phyloP scores from a whole-genome alignment of 352 stramenopile genomes.

The Sclerospora graminicola region DNA sequence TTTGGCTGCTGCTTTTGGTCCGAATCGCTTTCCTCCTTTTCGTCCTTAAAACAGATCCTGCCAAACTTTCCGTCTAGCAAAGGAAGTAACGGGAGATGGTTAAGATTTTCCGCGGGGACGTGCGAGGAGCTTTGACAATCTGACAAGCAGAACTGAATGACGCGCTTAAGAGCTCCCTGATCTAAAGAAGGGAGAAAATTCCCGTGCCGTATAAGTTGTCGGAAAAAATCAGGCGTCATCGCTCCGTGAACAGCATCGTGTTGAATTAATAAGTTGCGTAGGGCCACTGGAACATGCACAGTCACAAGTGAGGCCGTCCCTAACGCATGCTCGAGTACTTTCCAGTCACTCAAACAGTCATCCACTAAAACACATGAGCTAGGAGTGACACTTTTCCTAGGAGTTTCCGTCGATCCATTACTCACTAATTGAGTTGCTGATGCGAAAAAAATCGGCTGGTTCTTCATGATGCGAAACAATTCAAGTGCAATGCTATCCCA shows the following conservation, averaged over 20 bases:
- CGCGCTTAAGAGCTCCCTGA: slow-evolving; percentile 13
- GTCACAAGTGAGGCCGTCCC: slow-evolving; percentile 18
- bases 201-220: slow-evolving; percentile 23
- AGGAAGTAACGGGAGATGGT: slow-evolving; percentile 34
- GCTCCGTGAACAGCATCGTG: slow-evolving; percentile 35
- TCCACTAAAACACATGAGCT: slow-evolving; percentile 35
- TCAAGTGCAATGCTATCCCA: slow-evolving; percentile 43
- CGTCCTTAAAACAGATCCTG: slow-evolving; percentile 16
- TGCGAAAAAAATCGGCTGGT: slow-evolving; percentile 33
- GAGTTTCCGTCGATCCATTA: not conserved
- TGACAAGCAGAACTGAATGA: slow-evolving; percentile 42
- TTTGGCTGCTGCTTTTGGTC: slow-evolving; percentile 6
- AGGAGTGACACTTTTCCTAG: slow-evolving; percentile 18
- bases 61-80: slow-evolving; percentile 36
- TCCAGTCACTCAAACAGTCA: slow-evolving; percentile 29
- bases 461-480: slow-evolving; percentile 43
- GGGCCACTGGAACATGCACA: slow-evolving; percentile 20
- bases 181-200: slow-evolving; percentile 29
- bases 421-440: slow-evolving; percentile 9
- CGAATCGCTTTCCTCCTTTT: slow-evolving; percentile 1
- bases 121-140: slow-evolving; percentile 15
- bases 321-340: slow-evolving; percentile 32
- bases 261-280: slow-evolving; percentile 38
- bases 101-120: slow-evolving; percentile 10
- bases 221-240: slow-evolving; percentile 50